Conservation (phyloP, 106 monocot species). For the Dendrobium chrysotoxum region DNA sequence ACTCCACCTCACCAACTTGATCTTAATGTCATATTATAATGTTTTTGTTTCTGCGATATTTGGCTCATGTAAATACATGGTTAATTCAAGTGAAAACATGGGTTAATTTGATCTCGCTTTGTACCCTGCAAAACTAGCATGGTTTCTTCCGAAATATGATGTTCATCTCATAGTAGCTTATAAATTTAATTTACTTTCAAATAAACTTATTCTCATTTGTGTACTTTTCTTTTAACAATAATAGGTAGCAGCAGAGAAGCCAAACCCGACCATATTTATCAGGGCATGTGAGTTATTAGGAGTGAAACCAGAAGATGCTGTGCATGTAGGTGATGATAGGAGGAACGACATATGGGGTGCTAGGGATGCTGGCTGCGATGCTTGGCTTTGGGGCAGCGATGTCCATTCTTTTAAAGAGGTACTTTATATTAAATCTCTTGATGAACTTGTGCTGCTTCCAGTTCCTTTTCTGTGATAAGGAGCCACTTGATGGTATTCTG, state of each 20-base stretch:
- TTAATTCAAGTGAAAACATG: not conserved
- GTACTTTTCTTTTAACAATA: not conserved
- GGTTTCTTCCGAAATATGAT: not conserved
- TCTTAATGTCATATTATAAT: no score
- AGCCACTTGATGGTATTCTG: not conserved
- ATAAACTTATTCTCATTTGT: not conserved
- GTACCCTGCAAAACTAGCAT: not conserved
- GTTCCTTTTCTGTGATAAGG: not conserved
- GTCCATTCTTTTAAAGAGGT: constrained; percentile 95
- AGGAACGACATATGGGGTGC: constrained; percentile 98
- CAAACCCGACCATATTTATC: constrained; percentile 93
- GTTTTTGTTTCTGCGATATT: not conserved
- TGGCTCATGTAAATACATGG: not conserved
- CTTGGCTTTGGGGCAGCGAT: constrained; percentile 98
- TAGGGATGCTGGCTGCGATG: constrained; percentile 97
- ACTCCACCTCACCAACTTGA: no score
- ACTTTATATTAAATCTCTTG: not conserved
- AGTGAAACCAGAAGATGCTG: constrained; percentile 91
- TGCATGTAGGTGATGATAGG: constrained; percentile 94
- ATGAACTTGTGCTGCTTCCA: not conserved
- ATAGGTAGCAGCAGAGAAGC: constrained; percentile 98
- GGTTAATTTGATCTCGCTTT: not conserved
- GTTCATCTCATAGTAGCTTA: not conserved
- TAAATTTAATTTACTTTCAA: constrained; percentile 1
- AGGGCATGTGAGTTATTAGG: constrained; percentile 89